A percentile compares a stretch with the other conserved stretches of the same genome.
Evolutionary conservation across 2,329 filamentous ascomycete genomes (phyloP).

Genomic region (Alternaria angustiovoidea): DNA sequence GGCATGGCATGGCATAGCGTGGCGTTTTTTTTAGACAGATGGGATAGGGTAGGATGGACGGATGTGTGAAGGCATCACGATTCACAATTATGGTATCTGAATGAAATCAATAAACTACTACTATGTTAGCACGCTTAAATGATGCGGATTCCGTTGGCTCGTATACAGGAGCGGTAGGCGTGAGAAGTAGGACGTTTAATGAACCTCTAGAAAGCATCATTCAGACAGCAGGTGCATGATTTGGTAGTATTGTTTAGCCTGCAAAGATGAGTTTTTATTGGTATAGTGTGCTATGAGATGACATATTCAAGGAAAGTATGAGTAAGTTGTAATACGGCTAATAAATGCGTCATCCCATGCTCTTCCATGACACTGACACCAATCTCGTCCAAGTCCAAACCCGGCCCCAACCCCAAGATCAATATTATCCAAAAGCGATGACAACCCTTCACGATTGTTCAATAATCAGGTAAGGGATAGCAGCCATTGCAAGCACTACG

Average conservation of each 20-base stretch:
- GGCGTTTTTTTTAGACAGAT: neutral
- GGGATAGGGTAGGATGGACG: no score
- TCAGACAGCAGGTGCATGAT: no score
- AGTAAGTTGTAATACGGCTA: neutral
- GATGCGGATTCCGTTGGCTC: no score
- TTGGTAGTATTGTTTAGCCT: no score
- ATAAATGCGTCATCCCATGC: neutral
- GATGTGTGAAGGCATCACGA: neutral
- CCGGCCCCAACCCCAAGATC: neutral
- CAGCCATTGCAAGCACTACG: neutral
- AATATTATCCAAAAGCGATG: neutral
- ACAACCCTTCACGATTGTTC: neutral
- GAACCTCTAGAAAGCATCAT: no score
- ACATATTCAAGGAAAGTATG: neutral
- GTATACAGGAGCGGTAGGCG: no score
- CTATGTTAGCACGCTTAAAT: no score
- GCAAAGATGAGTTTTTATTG: neutral
- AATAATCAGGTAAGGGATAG: neutral
- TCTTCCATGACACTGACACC: neutral
- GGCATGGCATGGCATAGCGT: slow-evolving; percentile 5
- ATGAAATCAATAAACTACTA: no score
- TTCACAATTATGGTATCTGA: no score
- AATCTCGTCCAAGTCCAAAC: neutral
- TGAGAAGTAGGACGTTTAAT: no score
- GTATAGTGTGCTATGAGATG: neutral